Percentiles rank a stretch among this genome's conserved stretches.
phyloP scores from a whole-genome alignment of 1,284 basidiomycete genomes.

The Apiotrichum porosum region DNA sequence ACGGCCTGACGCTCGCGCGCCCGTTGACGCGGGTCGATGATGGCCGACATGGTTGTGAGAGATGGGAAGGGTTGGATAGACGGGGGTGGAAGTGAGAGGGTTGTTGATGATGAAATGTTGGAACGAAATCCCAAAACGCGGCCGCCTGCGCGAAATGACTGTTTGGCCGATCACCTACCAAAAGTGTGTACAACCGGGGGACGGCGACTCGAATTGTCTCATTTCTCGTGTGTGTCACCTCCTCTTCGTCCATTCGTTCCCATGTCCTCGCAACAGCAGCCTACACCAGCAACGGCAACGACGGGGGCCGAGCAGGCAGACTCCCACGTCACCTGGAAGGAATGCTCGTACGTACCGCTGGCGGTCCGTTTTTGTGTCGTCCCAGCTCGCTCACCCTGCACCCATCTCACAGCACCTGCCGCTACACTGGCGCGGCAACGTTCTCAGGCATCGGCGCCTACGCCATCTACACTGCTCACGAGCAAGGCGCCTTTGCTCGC shows the following conservation, averaged over 20 bases:
- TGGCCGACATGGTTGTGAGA: neutral
- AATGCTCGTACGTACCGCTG: constrained; percentile 5
- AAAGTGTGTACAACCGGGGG: too few relatives aligned
- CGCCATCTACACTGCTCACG: constrained; percentile 34
- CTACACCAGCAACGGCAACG: neutral
- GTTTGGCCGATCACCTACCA: too few relatives aligned
- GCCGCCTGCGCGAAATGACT: too few relatives aligned
- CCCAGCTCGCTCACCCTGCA: too few relatives aligned
- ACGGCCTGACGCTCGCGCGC: constrained; percentile 16
- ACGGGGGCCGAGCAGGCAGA: neutral
- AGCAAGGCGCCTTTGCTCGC: constrained; percentile 36
- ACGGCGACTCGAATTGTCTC: too few relatives aligned
- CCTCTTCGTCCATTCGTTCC: too few relatives aligned
- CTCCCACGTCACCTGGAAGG: neutral
- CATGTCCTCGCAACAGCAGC: too few relatives aligned
- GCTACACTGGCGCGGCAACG: constrained; percentile 36
- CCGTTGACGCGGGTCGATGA: neutral
- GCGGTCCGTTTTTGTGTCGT: too few relatives aligned
- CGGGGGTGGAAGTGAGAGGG: neutral
- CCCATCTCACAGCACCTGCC: constrained; percentile 32
- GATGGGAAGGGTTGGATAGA: neutral
- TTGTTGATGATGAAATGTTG: too few relatives aligned
- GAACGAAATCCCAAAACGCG: too few relatives aligned
- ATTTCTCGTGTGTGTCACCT: too few relatives aligned
- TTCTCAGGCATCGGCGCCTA: constrained; percentile 44